phyloP scores from a whole-genome alignment of 2,329 filamentous ascomycete genomes.

The Botrytis hyacinthi region DNA sequence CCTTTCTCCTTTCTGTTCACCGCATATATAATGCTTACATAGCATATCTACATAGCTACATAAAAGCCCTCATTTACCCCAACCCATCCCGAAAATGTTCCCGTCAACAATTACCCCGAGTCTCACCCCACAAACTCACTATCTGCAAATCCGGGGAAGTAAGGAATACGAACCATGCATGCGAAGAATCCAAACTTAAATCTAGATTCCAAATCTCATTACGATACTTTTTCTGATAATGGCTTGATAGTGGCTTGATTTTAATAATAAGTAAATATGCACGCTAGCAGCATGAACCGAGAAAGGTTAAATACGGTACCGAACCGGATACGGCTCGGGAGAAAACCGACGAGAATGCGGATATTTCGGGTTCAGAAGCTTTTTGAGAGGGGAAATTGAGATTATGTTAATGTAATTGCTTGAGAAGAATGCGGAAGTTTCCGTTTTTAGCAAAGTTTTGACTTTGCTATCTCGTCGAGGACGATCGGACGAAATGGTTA shows the following conservation, averaged over 20 bases:
- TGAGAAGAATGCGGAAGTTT: background rate
- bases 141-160: constrained; percentile 10
- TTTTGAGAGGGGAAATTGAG: background rate
- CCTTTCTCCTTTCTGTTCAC: background rate
- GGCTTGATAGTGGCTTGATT: constrained; percentile 9
- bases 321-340: background rate
- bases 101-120: background rate
- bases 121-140: background rate
- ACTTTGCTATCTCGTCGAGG: background rate
- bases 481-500: background rate
- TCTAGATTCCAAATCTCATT: constrained; percentile 11
- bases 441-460: background rate
- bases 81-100: background rate
- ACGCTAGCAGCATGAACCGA: constrained; percentile 2
- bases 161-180: constrained; percentile 8
- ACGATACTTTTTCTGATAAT: constrained; percentile 9
- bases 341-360: background rate
- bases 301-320: background rate
- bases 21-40: background rate
- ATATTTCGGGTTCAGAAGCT: too few relatives aligned
- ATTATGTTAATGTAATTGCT: background rate
- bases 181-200: background rate
- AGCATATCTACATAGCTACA: background rate
- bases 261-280: constrained; percentile 8
- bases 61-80: background rate